Evolutionary conservation across 2,329 filamentous ascomycete genomes (phyloP), one percentile per base, ranked within the genome.

Genomic region (Sporothrix protearum): DNA sequence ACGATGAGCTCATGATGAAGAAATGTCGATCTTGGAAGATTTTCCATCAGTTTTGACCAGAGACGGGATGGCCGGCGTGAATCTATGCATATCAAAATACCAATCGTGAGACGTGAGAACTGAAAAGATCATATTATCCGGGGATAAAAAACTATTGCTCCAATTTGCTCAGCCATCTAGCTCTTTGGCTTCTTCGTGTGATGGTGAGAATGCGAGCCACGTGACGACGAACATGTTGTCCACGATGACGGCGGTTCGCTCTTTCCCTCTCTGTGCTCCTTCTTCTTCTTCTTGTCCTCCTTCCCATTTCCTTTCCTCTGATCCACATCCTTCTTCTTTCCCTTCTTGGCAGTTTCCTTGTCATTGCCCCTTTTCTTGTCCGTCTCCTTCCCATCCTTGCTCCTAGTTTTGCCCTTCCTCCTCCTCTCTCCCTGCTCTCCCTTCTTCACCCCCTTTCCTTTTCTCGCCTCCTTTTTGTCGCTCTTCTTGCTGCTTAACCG

Each of bases 171-270:
- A 45, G 1, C 36, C n/a, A 25, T 45, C 64, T 19, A 64, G 14
- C 42, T 61, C 42, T 28, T 47, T 25, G 5, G 12, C 4, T 33
- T 19, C 55, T 10, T 28, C 36, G n/a, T 7, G 7, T 63, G 36
- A 42, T 42, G 7, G n/a, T 42, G 57, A 25, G 33, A 63, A 42
- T 25, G n/a, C 19, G 59, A 64, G 1, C 36, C 59, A 64, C 59
- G 59, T 64, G 59, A 64, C 59, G 59, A 64, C 12, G 36, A 64
- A 45, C 59, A 64, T 28, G 59, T 64, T 3, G 66, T 64, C 55
- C 36, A 45, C 30, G 63, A 42, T 5, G 70, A 63, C 19, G 49
- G 19, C 51, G 47, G 22, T 7, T 64, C 55, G 47, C 47, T 69
- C 39, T 55, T 61, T 59, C 36, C 22, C 33, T 61, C 57, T 6